Conservation (phyloP, 306 rosid genomes). For the Gastrolobium villosum region DNA sequence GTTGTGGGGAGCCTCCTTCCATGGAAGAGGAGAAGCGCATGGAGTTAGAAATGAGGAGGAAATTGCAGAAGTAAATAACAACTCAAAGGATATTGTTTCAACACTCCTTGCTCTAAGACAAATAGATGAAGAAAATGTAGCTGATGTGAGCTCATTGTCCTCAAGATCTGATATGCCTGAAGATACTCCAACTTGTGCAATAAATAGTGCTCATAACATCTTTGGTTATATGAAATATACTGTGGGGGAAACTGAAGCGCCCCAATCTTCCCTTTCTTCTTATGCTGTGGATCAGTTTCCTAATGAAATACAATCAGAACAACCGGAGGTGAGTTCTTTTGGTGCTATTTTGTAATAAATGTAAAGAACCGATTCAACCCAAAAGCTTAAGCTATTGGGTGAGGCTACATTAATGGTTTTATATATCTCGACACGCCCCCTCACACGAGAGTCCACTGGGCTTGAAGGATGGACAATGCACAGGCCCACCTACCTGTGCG, state of each 20-base stretch:
- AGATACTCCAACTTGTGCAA: slow-evolving; percentile 41
- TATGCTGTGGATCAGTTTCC: slow-evolving; percentile 43
- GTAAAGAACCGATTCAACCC: no score
- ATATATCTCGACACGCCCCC: no score
- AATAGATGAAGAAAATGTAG: slow-evolving; percentile 52
- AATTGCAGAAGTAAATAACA: slow-evolving; percentile 38
- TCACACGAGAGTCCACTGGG: no score
- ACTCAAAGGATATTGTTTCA: slow-evolving; percentile 42
- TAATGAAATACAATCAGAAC: slow-evolving; percentile 41
- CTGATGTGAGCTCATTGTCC: slow-evolving; percentile 47
- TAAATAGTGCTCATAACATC: slow-evolving; percentile 32
- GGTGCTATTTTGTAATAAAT: slow-evolving; percentile 4
- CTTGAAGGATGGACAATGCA: no score
- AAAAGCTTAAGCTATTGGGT: no score
- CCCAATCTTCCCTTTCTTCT: slow-evolving; percentile 48
- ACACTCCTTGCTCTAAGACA: slow-evolving; percentile 9
- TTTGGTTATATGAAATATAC: slow-evolving; percentile 40
- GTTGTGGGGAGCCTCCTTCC: slow-evolving; percentile 57
- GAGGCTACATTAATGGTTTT: no score
- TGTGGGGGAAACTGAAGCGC: slow-evolving; percentile 43
- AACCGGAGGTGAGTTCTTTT: slow-evolving; percentile 54
- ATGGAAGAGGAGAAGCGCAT: slow-evolving; percentile 31
- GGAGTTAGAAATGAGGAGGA: slow-evolving; percentile 33
- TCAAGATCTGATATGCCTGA: slow-evolving; percentile 43
- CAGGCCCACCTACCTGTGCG: no score